Evolutionary conservation across 2,329 filamentous ascomycete species (phyloP).

Genomic region (Neofusicoccum laricinum): DNA sequence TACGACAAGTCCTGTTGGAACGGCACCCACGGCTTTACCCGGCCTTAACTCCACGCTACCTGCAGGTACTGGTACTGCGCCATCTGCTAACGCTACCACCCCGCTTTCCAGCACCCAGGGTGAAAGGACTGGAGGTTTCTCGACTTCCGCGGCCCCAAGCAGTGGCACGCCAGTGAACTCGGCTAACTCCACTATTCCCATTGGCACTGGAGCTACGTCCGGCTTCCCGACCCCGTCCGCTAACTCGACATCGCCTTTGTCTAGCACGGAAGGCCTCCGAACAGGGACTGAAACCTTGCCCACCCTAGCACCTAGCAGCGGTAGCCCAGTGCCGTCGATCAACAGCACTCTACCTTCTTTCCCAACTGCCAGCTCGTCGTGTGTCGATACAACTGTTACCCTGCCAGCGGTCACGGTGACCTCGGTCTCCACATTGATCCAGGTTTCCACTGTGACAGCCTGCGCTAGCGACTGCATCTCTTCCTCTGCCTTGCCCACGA

Average conservation of each 20-base stretch:
- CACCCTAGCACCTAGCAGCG: not conserved
- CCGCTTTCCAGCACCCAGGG: slow-evolving; percentile 18
- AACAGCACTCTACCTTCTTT: not conserved
- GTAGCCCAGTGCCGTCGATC: not conserved
- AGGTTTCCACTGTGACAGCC: slow-evolving; percentile 1
- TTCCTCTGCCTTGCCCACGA: not conserved
- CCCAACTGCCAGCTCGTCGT: not conserved
- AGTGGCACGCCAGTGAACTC: slow-evolving; percentile 6
- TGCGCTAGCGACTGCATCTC: slow-evolving; percentile 9
- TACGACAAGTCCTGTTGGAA: not conserved
- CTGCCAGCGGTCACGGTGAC: slow-evolving; percentile 17
- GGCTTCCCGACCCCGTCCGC: not conserved
- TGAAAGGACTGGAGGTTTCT: not conserved
- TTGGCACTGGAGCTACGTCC: not conserved
- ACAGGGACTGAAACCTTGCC: not conserved
- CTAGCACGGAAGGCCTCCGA: not conserved
- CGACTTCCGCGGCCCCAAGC: not conserved
- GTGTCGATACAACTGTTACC: not conserved
- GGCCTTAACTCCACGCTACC: not conserved
- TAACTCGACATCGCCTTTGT: not conserved
- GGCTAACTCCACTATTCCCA: not conserved
- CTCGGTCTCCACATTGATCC: slow-evolving; percentile 16
- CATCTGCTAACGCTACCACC: slow-evolving; percentile 19
- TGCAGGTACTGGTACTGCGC: not conserved
- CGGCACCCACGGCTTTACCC: not conserved